Percentiles rank a stretch among this genome's conserved stretches.
phyloP scores from a whole-genome alignment of 192 early-diverging fungal species.

The Chytriomyces confervae region DNA sequence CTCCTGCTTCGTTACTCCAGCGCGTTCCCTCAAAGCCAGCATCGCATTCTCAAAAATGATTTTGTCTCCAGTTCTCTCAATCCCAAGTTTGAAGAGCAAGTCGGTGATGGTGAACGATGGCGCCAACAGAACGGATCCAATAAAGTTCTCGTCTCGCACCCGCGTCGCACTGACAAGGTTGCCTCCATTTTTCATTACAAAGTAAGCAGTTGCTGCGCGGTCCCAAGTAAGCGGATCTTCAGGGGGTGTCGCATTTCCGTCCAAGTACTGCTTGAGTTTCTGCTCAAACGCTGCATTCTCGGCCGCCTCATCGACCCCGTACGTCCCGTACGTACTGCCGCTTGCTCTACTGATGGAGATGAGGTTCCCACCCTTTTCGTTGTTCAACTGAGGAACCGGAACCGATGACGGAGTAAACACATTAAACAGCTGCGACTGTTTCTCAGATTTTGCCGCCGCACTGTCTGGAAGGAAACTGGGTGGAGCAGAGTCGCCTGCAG shows the following conservation, averaged over 20 bases:
- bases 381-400: background rate
- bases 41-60: background rate
- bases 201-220: background rate
- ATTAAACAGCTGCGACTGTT: too few relatives aligned
- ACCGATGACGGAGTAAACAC: background rate
- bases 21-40: background rate
- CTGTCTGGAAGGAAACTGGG: too few relatives aligned
- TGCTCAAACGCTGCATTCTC: background rate
- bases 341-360: background rate
- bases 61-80: background rate
- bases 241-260: background rate
- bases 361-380: background rate
- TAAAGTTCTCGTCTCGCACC: background rate
- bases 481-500: too few relatives aligned
- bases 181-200: background rate
- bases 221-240: background rate
- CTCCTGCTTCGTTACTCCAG: background rate
- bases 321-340: background rate
- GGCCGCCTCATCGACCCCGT: background rate
- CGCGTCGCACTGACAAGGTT: background rate
- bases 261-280: background rate
- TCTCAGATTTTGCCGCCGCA: too few relatives aligned
- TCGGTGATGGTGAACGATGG: background rate
- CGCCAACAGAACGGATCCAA: background rate
- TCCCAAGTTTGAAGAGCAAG: background rate